Percentiles rank a stretch among this genome's conserved stretches.
Conservation (phyloP, 1,284 basidiomycete genomes). For the Volvariella volvacea region DNA sequence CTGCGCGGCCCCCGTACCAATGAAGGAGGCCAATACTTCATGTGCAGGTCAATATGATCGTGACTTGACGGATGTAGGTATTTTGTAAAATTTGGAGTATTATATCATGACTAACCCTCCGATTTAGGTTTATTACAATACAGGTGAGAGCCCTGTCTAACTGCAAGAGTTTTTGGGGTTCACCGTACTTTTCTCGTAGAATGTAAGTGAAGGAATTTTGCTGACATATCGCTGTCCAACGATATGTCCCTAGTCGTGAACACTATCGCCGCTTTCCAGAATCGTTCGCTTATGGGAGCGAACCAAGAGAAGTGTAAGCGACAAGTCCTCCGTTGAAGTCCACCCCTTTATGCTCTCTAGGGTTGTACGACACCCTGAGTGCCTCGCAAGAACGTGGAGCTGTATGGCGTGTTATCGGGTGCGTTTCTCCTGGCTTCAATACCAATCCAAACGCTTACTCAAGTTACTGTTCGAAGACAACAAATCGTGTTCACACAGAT, state of each 20-base stretch:
- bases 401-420: slow-evolving; percentile 55
- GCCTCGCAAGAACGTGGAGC: slow-evolving; percentile 44
- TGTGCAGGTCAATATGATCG: slow-evolving; percentile 53
- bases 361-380: slow-evolving; percentile 47
- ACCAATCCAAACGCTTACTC: no score
- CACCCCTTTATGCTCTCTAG: slow-evolving; percentile 17
- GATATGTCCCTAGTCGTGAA: slow-evolving; percentile 40
- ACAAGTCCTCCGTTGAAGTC: slow-evolving; percentile 1
- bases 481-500: slow-evolving; percentile 51
- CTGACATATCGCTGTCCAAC: background rate
- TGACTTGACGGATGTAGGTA: slow-evolving; percentile 50
- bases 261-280: slow-evolving; percentile 34
- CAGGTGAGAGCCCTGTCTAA: slow-evolving; percentile 24
- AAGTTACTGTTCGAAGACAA: no score
- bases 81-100: background rate
- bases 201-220: slow-evolving; percentile 20
- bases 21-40: no score
- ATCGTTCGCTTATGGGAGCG: slow-evolving; percentile 51
- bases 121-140: slow-evolving; percentile 49
- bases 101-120: background rate
- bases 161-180: background rate
- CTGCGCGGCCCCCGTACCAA: no score
- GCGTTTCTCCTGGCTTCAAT: slow-evolving; percentile 8
- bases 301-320: slow-evolving; percentile 50
- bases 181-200: slow-evolving; percentile 13